Base-by-base conservation (phyloP, 768 basidiomycete genomes). In the Lenzites betulinus region DNA sequence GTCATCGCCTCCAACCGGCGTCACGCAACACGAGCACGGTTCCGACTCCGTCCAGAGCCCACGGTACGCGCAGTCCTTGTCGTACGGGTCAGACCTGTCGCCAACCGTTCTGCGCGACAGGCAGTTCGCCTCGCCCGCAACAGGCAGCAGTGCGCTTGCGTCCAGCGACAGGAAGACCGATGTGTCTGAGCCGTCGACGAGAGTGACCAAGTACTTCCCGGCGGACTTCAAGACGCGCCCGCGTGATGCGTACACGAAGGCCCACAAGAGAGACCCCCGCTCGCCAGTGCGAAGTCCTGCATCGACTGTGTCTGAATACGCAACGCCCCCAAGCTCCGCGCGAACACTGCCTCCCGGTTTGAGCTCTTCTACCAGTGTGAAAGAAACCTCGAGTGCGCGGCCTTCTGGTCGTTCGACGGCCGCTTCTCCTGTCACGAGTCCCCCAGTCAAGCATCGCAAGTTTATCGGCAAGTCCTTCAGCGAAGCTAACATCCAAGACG, bases 81-180 rank as follows among this genome's bases (percentile, higher is more conserved):
- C 60, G 9, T 61, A 51, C 49, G 41, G 28, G 48, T 52, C 59
- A 4, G 51, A 54, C 50, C 38, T 25, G 51, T 60, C 53, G 7
- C 41, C 54, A 22, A 9, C 30, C 7, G 4, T 13, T 18, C 38
- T 3, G 15, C 38, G 15, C 4, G 7, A 39, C 23, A 1, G 33
- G 28, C 23, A 51, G 25, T 22, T 53, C 15, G 44, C 46, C 25
- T 39, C 59, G 20, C 52, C 46, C 8, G 38, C 26, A 16, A 49
- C 55, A 36, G 55, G 47, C 23, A 57, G 55, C 47, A 49, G 47
- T n/a, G 28, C 36, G 22, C 50, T 59, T 26, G 43, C 59, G 26
- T n/a, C 51, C 22, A 53, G 50, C 33, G 52, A 60, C 26, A 15
- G 52, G 26, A n/a, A 46, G 36, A 60, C 51, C 44, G 44, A 60